Base-by-base conservation (phyloP, 306 rosid genomes). In the Senna tora region DNA sequence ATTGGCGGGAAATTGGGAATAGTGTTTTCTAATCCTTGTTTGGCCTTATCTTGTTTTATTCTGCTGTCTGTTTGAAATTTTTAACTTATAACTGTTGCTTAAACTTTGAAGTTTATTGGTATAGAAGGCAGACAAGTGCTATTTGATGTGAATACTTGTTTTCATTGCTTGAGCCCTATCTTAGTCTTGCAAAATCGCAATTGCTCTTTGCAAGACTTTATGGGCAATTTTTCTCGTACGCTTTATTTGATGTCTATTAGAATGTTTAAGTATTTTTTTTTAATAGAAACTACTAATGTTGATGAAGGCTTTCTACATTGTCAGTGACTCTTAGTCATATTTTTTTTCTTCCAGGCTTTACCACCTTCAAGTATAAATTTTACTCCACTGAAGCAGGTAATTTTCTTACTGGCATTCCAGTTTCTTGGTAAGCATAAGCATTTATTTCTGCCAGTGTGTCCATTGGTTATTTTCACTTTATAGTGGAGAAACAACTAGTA, bases 331-430 rank as follows among this genome's bases (percentile, higher is more conserved):
- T 54, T 76, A 67, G 21, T 59, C 46, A 22, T 62, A 25, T 1
- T 34, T 80, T 11, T 11, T 54, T 53, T 73, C 69, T 85, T n/a
- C 52, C 92, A 93, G 98, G 97, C 97, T 65, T 87, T 90, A 78
- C 88, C 89, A 11, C 97, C 98, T 68, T 70, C 92, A 16, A 83
- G 81, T 58, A 90, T 93, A 82, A 84, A 73, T 67, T 93, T 93
- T 77, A 89, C 77, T 1, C 98, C 98, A 13, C 80, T 93, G 57
- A 88, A 93, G 79, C 97, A 93, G 98, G 97, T 93, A 77, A 33
- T 13, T 30, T 77, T 49, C 56, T 77, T 63, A 28, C 13, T 59
- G 57, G 9, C 54, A 20, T 41, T 57, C 4, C 72, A 32, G 20
- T 59, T 66, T 76, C 52, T 67, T 60, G 67, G 8, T 59, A 21